phyloP scores from a whole-genome alignment of 768 basidiomycete genomes.

The Tricholoma hemisulphureum region DNA sequence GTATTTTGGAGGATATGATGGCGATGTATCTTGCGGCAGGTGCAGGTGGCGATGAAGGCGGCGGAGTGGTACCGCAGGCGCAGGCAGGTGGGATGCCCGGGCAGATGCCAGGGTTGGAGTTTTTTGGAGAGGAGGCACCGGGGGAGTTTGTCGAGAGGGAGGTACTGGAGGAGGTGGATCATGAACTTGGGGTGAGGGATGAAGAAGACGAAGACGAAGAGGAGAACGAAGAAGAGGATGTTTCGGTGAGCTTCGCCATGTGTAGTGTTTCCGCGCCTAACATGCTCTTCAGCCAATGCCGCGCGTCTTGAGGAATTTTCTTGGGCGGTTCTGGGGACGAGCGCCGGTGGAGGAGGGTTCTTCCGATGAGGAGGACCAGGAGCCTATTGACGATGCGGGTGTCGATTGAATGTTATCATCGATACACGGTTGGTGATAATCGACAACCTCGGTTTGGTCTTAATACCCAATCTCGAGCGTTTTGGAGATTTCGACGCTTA shows the following conservation, averaged over 20 bases:
- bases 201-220: slow-evolving; percentile 33
- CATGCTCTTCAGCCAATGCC: slow-evolving; percentile 50
- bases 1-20: slow-evolving; percentile 49
- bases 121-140: slow-evolving; percentile 10
- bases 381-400: slow-evolving; percentile 24
- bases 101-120: slow-evolving; percentile 37
- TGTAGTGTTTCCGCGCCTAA: background rate
- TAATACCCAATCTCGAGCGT: too few species aligned
- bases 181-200: slow-evolving; percentile 11
- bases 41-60: slow-evolving; percentile 30
- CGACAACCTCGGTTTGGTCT: too few species aligned
- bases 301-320: slow-evolving; percentile 54
- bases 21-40: slow-evolving; percentile 44
- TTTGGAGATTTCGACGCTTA: too few species aligned
- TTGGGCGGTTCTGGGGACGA: slow-evolving; percentile 59
- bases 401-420: slow-evolving; percentile 26
- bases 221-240: slow-evolving; percentile 45
- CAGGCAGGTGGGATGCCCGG: slow-evolving; percentile 47
- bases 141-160: background rate
- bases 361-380: slow-evolving; percentile 42
- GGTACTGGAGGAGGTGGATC: background rate
- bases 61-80: slow-evolving; percentile 22
- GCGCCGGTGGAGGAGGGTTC: slow-evolving; percentile 31
- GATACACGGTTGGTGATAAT: too few species aligned
- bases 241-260: slow-evolving; percentile 42